Conservation (phyloP, 2,329 filamentous ascomycete species). For the Ceratocystis smalleyi region DNA sequence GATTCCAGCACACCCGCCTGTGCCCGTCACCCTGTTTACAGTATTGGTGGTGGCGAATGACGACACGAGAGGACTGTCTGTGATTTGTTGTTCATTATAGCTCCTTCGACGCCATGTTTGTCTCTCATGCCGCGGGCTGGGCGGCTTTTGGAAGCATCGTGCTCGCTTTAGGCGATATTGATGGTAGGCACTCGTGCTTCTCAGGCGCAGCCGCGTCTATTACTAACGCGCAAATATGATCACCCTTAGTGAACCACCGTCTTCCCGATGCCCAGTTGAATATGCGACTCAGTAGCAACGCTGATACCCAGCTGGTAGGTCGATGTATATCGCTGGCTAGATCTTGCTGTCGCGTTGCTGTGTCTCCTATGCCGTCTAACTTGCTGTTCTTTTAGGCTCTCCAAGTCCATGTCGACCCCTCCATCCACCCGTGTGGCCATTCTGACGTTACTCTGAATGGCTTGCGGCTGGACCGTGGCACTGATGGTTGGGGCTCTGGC, state of each 20-base stretch:
- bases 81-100: neutral
- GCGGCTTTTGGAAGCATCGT: neutral
- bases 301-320: constrained; percentile 12
- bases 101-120: neutral
- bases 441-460: constrained; percentile 12
- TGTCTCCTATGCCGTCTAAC: neutral
- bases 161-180: neutral
- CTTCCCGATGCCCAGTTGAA: constrained; percentile 17
- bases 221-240: neutral
- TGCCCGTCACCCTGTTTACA: neutral
- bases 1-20: neutral
- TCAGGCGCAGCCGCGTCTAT: neutral
- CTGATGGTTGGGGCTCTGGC: constrained; percentile 7
- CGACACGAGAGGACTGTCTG: neutral
- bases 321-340: constrained; percentile 4
- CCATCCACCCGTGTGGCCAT: constrained; percentile 11
- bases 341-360: neutral
- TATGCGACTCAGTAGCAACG: constrained; percentile 13
- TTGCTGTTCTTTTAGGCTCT: neutral
- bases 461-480: constrained; percentile 6
- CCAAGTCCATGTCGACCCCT: constrained; percentile 11
- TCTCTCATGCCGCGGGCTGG: neutral
- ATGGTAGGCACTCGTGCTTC: neutral
- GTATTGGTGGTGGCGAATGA: constrained; percentile 1
- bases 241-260: neutral